Base-by-base conservation (phyloP, 192 early-diverging fungal species). In the Backusella luteola region DNA sequence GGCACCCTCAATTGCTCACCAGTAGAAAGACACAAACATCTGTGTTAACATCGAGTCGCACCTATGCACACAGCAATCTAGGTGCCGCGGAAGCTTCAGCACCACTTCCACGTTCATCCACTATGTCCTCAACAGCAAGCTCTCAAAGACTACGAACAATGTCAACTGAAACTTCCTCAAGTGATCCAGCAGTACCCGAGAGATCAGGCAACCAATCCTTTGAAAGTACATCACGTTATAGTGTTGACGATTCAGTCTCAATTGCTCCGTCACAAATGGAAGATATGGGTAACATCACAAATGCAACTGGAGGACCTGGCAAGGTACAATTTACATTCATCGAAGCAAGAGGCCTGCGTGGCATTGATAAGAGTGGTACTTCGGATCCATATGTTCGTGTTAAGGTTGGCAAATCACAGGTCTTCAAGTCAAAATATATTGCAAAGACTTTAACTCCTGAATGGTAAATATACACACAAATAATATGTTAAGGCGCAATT, bases 1-100 rank as follows among this genome's bases (percentile, higher is more conserved):
- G 89, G 81, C 85, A 85, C 69, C 89, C 90, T 11, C 72, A 84
- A 19, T 84, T 89, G 21, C 80, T 90, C 19, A 82, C 84, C 52
- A 81, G 87, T 67, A 83, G 85, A 69, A 87, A 89, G 59, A 82
- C 87, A 34, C 79, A 83, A 6, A 81, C 80, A 15, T 75, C 87
- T 7, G 84, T 86, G 29, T 75, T 88, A 9, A 80, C 82, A 26
- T 82, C 81, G 15, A 66, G 23, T 12, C 41, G 59, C 17, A 67
- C 56, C 1, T 77, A 77, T 71, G 66, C 56, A 14, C 56, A 63
- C 4, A 63, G 6, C 4, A 29, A 63, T 12, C 9, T 63, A 4
- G 26, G 23, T 26, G 56, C 72, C 6, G 38, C 9, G 1, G 70
- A 71, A 49, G 42, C 29, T 32, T 32, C 26, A 32, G 39, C 12